Evolutionary conservation across 345 rosid species (phyloP).

Genomic region (Carallia pectinifolia): DNA sequence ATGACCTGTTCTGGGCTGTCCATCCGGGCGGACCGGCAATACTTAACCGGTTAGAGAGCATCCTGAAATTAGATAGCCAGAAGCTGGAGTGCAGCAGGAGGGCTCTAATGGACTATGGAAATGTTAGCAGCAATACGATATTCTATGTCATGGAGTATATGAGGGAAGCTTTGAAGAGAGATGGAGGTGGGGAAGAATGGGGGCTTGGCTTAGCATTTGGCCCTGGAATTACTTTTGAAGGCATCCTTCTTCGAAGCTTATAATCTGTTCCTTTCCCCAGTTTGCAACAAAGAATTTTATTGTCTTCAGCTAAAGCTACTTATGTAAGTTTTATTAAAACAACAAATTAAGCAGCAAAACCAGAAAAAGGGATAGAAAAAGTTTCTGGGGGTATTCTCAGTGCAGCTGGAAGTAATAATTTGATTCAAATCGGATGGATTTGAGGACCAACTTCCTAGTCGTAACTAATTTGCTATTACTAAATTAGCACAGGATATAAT

Average conservation of each 20-base stretch:
- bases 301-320: too few relatives aligned
- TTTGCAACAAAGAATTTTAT: background rate
- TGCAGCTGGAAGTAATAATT: too few relatives aligned
- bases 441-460: too few relatives aligned
- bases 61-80: slow-evolving; percentile 40
- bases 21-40: slow-evolving; percentile 97
- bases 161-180: slow-evolving; percentile 66
- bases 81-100: slow-evolving; percentile 80
- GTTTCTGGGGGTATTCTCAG: too few relatives aligned
- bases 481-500: too few relatives aligned
- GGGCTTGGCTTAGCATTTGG: slow-evolving; percentile 90
- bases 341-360: too few relatives aligned
- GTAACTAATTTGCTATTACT: too few relatives aligned
- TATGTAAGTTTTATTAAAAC: too few relatives aligned
- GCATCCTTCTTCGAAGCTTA: slow-evolving; percentile 87
- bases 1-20: slow-evolving; percentile 90
- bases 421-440: too few relatives aligned
- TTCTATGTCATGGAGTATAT: slow-evolving; percentile 84
- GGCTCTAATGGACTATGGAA: slow-evolving; percentile 82
- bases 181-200: slow-evolving; percentile 67
- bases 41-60: slow-evolving; percentile 68
- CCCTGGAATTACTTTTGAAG: slow-evolving; percentile 97
- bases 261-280: background rate
- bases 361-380: too few relatives aligned
- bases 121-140: slow-evolving; percentile 83